Base-by-base conservation (phyloP, 2,329 filamentous ascomycete species). In the Akanthomyces muscarius region DNA sequence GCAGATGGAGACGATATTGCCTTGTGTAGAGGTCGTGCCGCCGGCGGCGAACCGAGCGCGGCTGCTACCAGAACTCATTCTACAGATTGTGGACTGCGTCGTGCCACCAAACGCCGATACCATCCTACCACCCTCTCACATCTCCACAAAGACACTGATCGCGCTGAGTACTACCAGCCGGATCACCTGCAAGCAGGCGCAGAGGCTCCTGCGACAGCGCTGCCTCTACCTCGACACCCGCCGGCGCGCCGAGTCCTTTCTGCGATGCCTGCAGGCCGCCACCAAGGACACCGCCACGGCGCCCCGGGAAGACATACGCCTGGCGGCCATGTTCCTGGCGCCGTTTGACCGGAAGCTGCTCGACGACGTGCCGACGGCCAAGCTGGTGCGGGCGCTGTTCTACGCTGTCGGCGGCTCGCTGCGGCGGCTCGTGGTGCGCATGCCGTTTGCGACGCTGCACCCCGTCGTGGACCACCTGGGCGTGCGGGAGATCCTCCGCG, bases 341-440 rank as follows among this genome's bases (percentile, higher is more conserved):
- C 77, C 77, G 0, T 79, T 79, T 65, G 42, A 47, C 30, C 68
- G 67, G 5, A 41, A 60, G 5, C 69, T 69, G 18, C 67, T 80
- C 18, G 75, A 80, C 60, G 72, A 82, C 62, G 71, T 73, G 61
- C 73, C 74, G 5, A 76, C 74, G 23, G 77, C 79, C 0, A 67
- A 67, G 23, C 76, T 73, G 73, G 73, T 79, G 44, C 73, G 74
- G 6, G 75, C 78, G 50, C 71, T 84, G 1, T 74, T 84, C 55
- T 74, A 70, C 62, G 72, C 76, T 63, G 71, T 79, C 36, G 72
- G 72, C 55, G 66, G 69, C 23, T 75, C 76, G 7, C 73, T 84
- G 51, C 74, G 70, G 50, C 77, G 78, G 23, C 73, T 84, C 7
- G 73, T 82, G 53, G 74, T 83, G 48, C 73, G 80, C 63, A 81